Base-by-base conservation (phyloP, 805 yeast species). In the Saturnispora halmiae region DNA sequence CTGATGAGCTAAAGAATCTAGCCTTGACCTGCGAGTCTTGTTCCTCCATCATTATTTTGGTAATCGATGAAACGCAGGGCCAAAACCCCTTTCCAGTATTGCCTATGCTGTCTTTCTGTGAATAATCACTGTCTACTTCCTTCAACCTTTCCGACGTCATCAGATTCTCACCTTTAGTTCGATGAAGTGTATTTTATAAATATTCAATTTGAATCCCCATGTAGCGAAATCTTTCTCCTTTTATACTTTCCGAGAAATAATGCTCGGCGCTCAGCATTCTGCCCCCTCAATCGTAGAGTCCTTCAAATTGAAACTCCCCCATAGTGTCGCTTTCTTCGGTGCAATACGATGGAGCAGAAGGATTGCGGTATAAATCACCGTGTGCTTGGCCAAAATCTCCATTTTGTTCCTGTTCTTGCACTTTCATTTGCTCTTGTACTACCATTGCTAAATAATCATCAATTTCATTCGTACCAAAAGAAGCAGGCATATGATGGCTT, bases 41-140 rank as follows among this genome's bases (percentile, higher is more conserved):
- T 3, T 58, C 52, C 14, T 45, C 45, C 10, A 56, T 38, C 27
- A 50, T 31, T 9, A 53, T 37, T 30, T 43, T 46, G 33, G 54
- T 45, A 7, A 58, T 22, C 4, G 34, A 11, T 24, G 29, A 16
- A 11, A 34, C 8, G n/a, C 20, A 15, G 8, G 36, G 36, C 36
- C 36, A 34, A 6, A 34, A 20, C 24, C 22, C 18, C 14, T 24
- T 22, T n/a, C n/a, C n/a, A n/a, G n/a, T n/a, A n/a, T n/a, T n/a
- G n/a, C n/a, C n/a, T n/a, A n/a, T n/a, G n/a, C n/a, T n/a, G n/a
- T n/a, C n/a, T n/a, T n/a, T n/a, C n/a, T n/a, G n/a, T n/a, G n/a
- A n/a, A n/a, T n/a, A n/a, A n/a, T n/a, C n/a, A n/a, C n/a, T n/a
- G n/a, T n/a, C n/a, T n/a, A n/a, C n/a, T n/a, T n/a, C n/a, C n/a